A percentile compares a stretch with the other conserved stretches of the same genome.
phyloP scores from a whole-genome alignment of 140 eudicot genomes.

The Erigeron philadelphicus region DNA sequence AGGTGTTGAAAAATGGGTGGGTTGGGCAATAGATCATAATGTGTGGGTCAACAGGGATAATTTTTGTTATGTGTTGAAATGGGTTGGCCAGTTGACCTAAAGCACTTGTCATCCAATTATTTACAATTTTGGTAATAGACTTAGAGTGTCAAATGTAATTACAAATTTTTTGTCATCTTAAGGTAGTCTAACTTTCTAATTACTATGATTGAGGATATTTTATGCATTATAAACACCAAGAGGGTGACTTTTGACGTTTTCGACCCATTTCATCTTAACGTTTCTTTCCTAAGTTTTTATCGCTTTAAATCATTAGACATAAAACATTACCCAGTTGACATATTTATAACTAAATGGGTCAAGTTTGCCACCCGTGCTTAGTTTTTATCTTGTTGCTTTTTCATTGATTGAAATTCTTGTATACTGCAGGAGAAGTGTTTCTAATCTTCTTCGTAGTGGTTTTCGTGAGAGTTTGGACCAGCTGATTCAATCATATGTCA shows the following conservation, averaged over 20 bases:
- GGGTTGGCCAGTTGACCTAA: background rate
- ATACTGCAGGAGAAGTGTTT: constrained; percentile 85
- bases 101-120: background rate
- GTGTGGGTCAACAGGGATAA: background rate
- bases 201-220: background rate
- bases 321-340: background rate
- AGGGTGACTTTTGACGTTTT: background rate
- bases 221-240: background rate
- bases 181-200: background rate
- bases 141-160: no score
- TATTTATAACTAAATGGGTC: background rate
- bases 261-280: background rate
- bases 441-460: constrained; percentile 94
- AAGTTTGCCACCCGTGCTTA: background rate
- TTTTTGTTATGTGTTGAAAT: background rate
- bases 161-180: no score
- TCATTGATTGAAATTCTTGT: constrained; percentile 10
- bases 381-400: background rate
- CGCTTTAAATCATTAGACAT: background rate
- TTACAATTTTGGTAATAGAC: background rate
- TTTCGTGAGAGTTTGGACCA: constrained; percentile 96
- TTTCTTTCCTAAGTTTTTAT: background rate
- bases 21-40: background rate
- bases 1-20: constrained; percentile 2
- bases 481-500: constrained; percentile 86